These are phyloP conservation scores for Syzygium aromaticum DNA, from an alignment of 345 rosid genomes.

Conservation along the genomic window DNA sequence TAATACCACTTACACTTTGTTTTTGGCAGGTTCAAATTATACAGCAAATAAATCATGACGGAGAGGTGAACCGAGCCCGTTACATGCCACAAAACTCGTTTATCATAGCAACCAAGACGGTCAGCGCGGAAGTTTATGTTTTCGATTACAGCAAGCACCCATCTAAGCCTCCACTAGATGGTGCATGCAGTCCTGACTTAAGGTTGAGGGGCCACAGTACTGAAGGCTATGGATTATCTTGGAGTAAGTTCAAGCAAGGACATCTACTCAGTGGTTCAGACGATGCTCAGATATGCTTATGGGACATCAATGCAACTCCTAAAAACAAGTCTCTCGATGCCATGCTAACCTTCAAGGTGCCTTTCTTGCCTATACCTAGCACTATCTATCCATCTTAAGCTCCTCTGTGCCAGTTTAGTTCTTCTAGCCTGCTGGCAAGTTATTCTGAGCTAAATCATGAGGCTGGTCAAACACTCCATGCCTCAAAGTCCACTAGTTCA, in stretches of 20 bases:
- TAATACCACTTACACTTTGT: background rate
- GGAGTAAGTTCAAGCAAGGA: constrained; percentile 93
- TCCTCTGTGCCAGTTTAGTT: background rate
- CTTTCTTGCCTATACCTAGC: background rate
- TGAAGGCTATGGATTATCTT: constrained; percentile 93
- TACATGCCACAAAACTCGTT: constrained; percentile 97
- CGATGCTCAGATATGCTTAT: constrained; percentile 96
- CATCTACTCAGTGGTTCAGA: constrained; percentile 95
- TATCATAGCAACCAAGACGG: constrained; percentile 89
- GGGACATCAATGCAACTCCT: constrained; percentile 83
- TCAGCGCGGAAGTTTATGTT: constrained; percentile 89
- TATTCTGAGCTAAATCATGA: background rate
- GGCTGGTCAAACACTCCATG: background rate
- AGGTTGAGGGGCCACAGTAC: constrained; percentile 91
- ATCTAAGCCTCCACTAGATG: constrained; percentile 90
- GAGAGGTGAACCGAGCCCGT: constrained; percentile 97
- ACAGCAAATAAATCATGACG: constrained; percentile 96
- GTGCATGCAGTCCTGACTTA: constrained; percentile 82
- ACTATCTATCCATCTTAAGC: background rate
- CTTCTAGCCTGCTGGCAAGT: background rate
- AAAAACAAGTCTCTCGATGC: constrained; percentile 86
- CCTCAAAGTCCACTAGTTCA: background rate
- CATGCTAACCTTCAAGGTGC: constrained; percentile 72
- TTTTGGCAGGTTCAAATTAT: constrained; percentile 70
- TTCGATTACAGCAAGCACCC: constrained; percentile 93